A percentile compares a stretch with the other conserved stretches of the same genome.
Conservation (phyloP, 306 rosid genomes). For the Rosa lucieae region DNA sequence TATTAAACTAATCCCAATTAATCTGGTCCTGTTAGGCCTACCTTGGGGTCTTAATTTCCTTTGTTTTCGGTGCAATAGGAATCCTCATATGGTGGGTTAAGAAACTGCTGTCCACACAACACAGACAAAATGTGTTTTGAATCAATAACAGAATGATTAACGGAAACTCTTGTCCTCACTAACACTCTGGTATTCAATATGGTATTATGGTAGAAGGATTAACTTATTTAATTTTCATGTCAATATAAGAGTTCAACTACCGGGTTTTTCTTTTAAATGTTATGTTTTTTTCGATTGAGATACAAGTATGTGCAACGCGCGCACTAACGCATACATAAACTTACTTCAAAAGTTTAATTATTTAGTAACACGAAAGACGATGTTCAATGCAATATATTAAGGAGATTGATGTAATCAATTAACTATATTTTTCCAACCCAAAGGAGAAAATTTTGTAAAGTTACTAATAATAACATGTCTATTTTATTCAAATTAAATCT, state of each 20-base stretch:
- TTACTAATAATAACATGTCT: not conserved
- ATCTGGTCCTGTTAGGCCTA: slow-evolving; percentile 1
- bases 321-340: no score
- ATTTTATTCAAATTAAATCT: not conserved
- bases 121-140: not conserved
- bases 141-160: not conserved
- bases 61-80: slow-evolving; percentile 11
- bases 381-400: not conserved
- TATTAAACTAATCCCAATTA: slow-evolving; percentile 7
- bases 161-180: not conserved
- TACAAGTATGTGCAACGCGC: no score
- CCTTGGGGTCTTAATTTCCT: slow-evolving; percentile 1
- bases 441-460: not conserved
- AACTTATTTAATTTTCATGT: not conserved
- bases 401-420: not conserved
- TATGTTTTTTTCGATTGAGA: no score
- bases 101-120: not conserved
- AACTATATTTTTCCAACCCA: not conserved
- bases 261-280: not conserved
- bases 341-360: no score
- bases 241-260: not conserved
- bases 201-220: not conserved
- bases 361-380: no score
- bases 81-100: not conserved
- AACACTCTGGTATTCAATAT: not conserved